Base-by-base conservation (phyloP, 768 basidiomycete species). In the Psilocybe sp. region DNA sequence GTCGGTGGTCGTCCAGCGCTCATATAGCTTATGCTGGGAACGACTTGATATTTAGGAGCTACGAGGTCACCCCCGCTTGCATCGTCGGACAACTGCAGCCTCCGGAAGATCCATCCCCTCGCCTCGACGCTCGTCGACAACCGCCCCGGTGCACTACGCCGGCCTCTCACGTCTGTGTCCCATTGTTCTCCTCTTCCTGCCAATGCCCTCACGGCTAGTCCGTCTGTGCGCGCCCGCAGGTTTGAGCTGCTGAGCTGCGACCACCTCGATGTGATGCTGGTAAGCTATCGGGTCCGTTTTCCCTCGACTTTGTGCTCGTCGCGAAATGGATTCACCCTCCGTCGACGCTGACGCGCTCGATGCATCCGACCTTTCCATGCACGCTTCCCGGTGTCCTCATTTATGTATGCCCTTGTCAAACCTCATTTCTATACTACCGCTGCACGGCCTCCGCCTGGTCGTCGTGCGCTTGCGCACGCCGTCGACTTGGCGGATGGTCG, bases 171-270 rank as follows among this genome's bases (percentile, higher is more conserved):
- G 36, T 42, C 47, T 18, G n/a, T 33, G 49, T 49, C 46, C 36
- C 42, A 16, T 33, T 12, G 23, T 51, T 44, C 45, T 41, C 55
- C 46, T 49, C 50, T 45, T 59, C 58, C 57, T 45, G 59, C 57
- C 46, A 49, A 51, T 49, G 53, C 53, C 55, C 57, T 43, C 34
- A 51, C 59, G 63, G 60, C 63, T 44, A 64, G 63, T 60, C 56
- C 59, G 59, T 59, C 49, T 50, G 56, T 51, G 49, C 50, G 56
- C 53, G 50, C 49, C 36, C 53, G 48, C 52, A 37, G 50, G 42
- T 50, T 16, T 40, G 50, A 58, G 58, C 47, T 50, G 61, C 52
- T 54, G 54, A 58, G 58, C 49, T 44, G 20, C 23, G 55, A 39
- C 35, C 48, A 18, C 37, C 23, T 4, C 23, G 23, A 28, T 28